These are phyloP conservation scores for Diospyros lotus DNA, from an alignment of 148 eudicot species.

Conservation along the genomic window DNA sequence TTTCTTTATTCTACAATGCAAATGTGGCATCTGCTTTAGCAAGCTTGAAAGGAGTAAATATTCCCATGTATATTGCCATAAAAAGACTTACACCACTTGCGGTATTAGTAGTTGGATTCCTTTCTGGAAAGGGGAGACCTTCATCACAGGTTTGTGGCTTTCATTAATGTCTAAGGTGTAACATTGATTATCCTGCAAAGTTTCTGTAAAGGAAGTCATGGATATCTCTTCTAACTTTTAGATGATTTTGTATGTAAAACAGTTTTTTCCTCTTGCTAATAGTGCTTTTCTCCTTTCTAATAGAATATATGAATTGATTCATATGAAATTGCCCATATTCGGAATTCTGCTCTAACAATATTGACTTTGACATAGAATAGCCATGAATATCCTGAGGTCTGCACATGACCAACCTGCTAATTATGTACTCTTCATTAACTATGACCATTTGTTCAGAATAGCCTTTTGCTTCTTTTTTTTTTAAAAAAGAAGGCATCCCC, in stretches of 20 bases:
- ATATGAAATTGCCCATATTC: too few species aligned
- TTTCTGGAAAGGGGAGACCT: slow-evolving; percentile 73
- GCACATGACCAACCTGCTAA: too few species aligned
- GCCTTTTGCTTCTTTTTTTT: too few species aligned
- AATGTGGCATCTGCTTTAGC: slow-evolving; percentile 98
- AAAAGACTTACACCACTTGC: slow-evolving; percentile 95
- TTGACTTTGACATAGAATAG: too few species aligned
- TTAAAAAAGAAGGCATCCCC: too few species aligned
- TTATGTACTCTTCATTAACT: too few species aligned
- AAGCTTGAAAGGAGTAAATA: slow-evolving; percentile 97
- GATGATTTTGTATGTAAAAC: neutral
- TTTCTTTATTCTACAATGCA: slow-evolving; percentile 94
- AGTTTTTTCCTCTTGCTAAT: neutral
- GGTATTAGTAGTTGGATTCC: slow-evolving; percentile 79
- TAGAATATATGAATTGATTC: too few species aligned
- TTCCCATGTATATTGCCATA: slow-evolving; percentile 97
- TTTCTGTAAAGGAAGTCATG: neutral
- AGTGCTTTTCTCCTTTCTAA: neutral
- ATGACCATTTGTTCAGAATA: too few species aligned
- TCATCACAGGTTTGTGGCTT: slow-evolving; percentile 60
- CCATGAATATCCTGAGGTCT: too few species aligned
- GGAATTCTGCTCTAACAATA: too few species aligned
- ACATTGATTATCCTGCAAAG: neutral
- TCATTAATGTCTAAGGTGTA: neutral
- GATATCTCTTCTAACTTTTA: neutral